Percentiles rank a stretch among this genome's conserved stretches.
phyloP scores from a whole-genome alignment of 495 filamentous ascomycete genomes.

The Hypoxylon cercidicola region DNA sequence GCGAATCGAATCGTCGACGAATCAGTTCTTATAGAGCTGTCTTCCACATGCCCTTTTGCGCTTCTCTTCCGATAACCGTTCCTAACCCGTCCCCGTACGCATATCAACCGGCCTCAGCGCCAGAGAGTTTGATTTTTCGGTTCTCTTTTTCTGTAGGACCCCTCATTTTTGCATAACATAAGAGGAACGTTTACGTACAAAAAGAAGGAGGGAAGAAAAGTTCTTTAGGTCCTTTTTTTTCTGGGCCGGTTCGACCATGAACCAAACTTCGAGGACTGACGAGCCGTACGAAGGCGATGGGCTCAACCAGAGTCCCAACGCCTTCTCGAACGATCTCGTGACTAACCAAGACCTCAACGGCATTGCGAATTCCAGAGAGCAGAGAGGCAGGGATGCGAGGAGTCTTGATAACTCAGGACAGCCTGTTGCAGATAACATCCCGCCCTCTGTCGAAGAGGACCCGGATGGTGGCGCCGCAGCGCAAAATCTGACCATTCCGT shows the following conservation, averaged over 20 bases:
- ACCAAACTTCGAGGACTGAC: constrained; percentile 64
- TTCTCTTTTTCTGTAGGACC: background rate
- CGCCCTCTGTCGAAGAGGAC: constrained; percentile 31
- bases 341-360: constrained; percentile 68
- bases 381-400: constrained; percentile 22
- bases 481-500: constrained; percentile 20
- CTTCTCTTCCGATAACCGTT: constrained; percentile 6
- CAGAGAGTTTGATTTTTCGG: background rate
- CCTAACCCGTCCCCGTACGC: background rate
- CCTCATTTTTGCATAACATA: too few relatives aligned
- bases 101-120: background rate
- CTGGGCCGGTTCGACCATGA: constrained; percentile 52
- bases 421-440: constrained; percentile 25
- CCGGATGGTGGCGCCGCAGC: constrained; percentile 13
- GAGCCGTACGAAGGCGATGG: constrained; percentile 61
- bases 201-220: constrained; percentile 1
- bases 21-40: constrained; percentile 30
- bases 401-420: constrained; percentile 44
- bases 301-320: constrained; percentile 67
- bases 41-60: constrained; percentile 16
- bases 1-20: constrained; percentile 13
- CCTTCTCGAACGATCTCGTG: constrained; percentile 63
- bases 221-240: constrained; percentile 13
- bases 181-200: too few relatives aligned
- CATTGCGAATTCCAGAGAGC: constrained; percentile 63